phyloP scores from a whole-genome alignment of 1,139 yeast genomes.

The Geotrichum europaeum region DNA sequence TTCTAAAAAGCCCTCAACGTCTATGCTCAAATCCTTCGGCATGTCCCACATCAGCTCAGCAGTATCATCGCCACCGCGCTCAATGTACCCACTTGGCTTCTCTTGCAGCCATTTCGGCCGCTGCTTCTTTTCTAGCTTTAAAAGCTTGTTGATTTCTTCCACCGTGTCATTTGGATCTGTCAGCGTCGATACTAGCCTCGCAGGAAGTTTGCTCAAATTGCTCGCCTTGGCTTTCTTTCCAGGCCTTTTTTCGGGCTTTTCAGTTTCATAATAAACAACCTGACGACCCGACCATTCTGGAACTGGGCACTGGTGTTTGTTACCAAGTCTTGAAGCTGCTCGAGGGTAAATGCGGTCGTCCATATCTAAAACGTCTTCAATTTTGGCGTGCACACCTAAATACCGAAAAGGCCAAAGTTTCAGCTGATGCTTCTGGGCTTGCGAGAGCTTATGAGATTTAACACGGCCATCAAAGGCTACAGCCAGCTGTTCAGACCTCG shows the following conservation, averaged over 20 bases:
- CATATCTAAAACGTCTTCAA: slow-evolving; percentile 73
- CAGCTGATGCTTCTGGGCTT: slow-evolving; percentile 31
- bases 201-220: background rate
- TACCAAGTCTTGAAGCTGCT: slow-evolving; percentile 72
- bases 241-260: slow-evolving; percentile 24
- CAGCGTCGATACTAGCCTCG: background rate
- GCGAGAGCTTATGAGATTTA: slow-evolving; percentile 31
- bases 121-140: slow-evolving; percentile 40
- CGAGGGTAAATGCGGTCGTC: slow-evolving; percentile 81
- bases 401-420: slow-evolving; percentile 69
- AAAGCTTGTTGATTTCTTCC: slow-evolving; percentile 39
- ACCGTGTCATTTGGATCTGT: background rate
- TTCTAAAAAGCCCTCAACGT: slow-evolving; percentile 40
- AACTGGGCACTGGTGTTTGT: slow-evolving; percentile 66
- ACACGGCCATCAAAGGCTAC: slow-evolving; percentile 34
- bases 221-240: slow-evolving; percentile 20
- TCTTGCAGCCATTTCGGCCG: slow-evolving; percentile 75
- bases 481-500: slow-evolving; percentile 57
- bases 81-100: slow-evolving; percentile 74
- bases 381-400: slow-evolving; percentile 66
- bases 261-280: slow-evolving; percentile 58
- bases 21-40: slow-evolving; percentile 23
- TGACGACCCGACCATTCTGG: slow-evolving; percentile 65
- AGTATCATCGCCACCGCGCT: slow-evolving; percentile 77
- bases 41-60: slow-evolving; percentile 64